phyloP scores from a whole-genome alignment of 495 filamentous ascomycete species.

The Penicillium lagena region DNA sequence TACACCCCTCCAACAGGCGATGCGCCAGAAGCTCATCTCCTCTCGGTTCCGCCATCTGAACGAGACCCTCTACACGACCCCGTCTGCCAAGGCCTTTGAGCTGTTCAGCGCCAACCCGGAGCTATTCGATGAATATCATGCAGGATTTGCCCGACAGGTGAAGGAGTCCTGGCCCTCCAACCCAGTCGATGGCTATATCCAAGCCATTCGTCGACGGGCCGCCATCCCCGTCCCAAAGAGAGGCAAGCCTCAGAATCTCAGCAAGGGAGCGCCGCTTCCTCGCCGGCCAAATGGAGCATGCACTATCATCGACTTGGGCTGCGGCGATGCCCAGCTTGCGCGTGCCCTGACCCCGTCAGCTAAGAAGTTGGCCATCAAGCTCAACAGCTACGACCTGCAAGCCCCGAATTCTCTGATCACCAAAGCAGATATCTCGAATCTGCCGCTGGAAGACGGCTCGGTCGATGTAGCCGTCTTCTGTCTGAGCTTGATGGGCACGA shows the following conservation, averaged over 20 bases:
- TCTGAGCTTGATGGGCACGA: constrained; percentile 95
- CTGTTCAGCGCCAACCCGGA: constrained; percentile 78
- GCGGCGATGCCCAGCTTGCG: constrained; percentile 71
- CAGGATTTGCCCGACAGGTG: constrained; percentile 90
- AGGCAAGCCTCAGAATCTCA: constrained; percentile 26
- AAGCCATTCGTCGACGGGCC: constrained; percentile 54
- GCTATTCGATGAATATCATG: constrained; percentile 91
- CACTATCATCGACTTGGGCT: constrained; percentile 83
- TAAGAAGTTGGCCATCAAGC: constrained; percentile 59
- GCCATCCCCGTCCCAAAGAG: constrained; percentile 29
- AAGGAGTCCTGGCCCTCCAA: constrained; percentile 88
- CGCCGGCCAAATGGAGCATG: constrained; percentile 52
- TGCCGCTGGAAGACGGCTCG: constrained; percentile 63
- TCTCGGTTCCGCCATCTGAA: constrained; percentile 97
- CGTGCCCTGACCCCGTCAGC: constrained; percentile 45
- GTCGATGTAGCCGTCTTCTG: constrained; percentile 90
- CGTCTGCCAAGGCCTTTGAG: constrained; percentile 68
- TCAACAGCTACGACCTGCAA: constrained; percentile 63
- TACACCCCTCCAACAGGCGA: constrained; percentile 85
- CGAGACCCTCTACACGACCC: constrained; percentile 88
- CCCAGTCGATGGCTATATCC: constrained; percentile 79
- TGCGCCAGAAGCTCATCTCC: constrained; percentile 87
- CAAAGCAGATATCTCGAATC: constrained; percentile 76
- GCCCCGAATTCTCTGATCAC: constrained; percentile 65
- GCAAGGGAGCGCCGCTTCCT: constrained; percentile 32